Evolutionary conservation across 306 rosid genomes (phyloP).

Genomic region (Cucurbita maxima): DNA sequence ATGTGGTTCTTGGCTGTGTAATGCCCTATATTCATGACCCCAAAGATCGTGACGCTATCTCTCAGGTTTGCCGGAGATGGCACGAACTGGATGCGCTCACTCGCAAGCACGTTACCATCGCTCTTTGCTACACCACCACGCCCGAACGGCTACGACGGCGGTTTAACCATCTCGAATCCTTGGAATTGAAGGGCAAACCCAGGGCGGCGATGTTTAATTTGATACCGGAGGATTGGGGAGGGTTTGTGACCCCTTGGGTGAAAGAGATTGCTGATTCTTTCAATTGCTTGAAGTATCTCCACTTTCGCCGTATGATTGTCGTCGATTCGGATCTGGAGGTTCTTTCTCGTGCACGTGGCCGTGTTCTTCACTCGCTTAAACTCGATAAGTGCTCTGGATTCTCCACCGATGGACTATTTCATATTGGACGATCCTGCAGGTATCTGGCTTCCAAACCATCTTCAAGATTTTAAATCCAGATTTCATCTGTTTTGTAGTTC

Average conservation of each 20-base stretch:
- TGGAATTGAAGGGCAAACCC: constrained; percentile 80
- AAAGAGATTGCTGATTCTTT: constrained; percentile 43
- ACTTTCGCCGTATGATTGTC: constrained; percentile 90
- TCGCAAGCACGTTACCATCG: constrained; percentile 88
- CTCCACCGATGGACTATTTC: constrained; percentile 67
- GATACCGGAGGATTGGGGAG: constrained; percentile 98
- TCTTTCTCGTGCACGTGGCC: constrained; percentile 52
- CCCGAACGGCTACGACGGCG: constrained; percentile 57
- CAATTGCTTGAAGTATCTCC: constrained; percentile 52
- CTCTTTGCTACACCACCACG: constrained; percentile 77
- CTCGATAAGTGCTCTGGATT: constrained; percentile 95
- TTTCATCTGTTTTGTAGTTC: background rate
- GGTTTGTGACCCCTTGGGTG: constrained; percentile 77
- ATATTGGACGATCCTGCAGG: constrained; percentile 68
- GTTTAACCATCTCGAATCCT: constrained; percentile 61
- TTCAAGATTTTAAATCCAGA: background rate
- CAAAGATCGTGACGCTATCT: constrained; percentile 62
- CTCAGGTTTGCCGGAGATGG: constrained; percentile 79
- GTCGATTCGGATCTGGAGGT: constrained; percentile 64
- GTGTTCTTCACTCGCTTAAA: constrained; percentile 45
- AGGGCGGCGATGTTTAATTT: constrained; percentile 93
- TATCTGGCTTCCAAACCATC: constrained; percentile 2
- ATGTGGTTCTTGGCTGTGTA: constrained; percentile 50
- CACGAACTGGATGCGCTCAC: constrained; percentile 75
- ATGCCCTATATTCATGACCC: constrained; percentile 75